A percentile compares a stretch with the other conserved stretches of the same genome.
Conservation (phyloP, 1,139 yeast genomes). For the Nematodospora anomalae region DNA sequence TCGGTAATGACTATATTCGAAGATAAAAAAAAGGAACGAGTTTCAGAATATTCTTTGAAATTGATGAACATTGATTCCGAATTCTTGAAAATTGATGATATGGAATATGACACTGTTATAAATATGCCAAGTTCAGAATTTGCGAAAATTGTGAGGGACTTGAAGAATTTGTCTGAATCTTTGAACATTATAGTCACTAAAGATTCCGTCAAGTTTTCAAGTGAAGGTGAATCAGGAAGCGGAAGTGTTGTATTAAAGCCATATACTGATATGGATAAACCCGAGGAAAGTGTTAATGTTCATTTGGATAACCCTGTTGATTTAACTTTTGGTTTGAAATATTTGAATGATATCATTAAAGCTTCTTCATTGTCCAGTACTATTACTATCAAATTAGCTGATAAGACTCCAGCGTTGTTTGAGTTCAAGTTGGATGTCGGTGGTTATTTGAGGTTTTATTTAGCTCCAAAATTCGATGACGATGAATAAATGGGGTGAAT, state of each 20-base stretch:
- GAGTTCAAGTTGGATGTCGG: slow-evolving; percentile 86
- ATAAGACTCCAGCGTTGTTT: slow-evolving; percentile 90
- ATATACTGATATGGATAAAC: slow-evolving; percentile 74
- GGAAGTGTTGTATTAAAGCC: slow-evolving; percentile 90
- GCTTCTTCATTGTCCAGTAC: slow-evolving; percentile 77
- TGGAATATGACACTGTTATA: slow-evolving; percentile 85
- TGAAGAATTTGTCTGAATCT: slow-evolving; percentile 83
- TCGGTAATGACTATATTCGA: slow-evolving; percentile 80
- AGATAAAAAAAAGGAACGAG: slow-evolving; percentile 86
- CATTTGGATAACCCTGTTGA: slow-evolving; percentile 86
- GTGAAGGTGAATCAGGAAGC: slow-evolving; percentile 91
- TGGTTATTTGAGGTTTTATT: slow-evolving; percentile 91
- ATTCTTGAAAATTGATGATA: slow-evolving; percentile 88
- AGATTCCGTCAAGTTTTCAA: slow-evolving; percentile 85
- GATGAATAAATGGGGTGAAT: slow-evolving; percentile 57
- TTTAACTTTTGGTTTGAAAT: slow-evolving; percentile 87
- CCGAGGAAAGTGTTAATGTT: slow-evolving; percentile 71
- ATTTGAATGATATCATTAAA: slow-evolving; percentile 86
- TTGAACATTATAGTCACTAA: slow-evolving; percentile 84
- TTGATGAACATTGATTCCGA: slow-evolving; percentile 97
- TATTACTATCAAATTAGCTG: slow-evolving; percentile 83
- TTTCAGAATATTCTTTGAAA: slow-evolving; percentile 88
- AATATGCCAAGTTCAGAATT: slow-evolving; percentile 88
- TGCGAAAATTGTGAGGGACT: slow-evolving; percentile 86
- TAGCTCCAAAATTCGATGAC: slow-evolving; percentile 96